phyloP scores from a whole-genome alignment of 495 filamentous ascomycete genomes.

The Penicillium maclennaniae region DNA sequence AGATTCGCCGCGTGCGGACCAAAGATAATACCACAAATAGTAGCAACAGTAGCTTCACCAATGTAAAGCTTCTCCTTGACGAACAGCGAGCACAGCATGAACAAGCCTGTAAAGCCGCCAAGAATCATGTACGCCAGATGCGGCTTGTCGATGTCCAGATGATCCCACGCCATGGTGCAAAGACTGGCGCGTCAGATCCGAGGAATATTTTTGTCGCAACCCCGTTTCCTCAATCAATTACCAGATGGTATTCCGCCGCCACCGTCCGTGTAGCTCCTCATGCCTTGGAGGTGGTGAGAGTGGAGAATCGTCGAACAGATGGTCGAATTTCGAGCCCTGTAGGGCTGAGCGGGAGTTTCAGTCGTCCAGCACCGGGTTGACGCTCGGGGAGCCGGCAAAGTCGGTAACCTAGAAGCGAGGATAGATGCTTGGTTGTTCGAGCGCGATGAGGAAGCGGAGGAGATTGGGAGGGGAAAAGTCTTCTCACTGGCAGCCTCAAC shows the following conservation, averaged over 20 bases:
- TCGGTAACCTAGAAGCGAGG: neutral
- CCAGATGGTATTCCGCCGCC: slow-evolving; percentile 25
- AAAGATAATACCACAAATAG: slow-evolving; percentile 94
- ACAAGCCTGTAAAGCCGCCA: slow-evolving; percentile 94
- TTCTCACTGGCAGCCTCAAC: neutral
- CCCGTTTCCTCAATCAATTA: slow-evolving; percentile 16
- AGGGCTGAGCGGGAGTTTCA: slow-evolving; percentile 13
- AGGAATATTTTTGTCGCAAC: neutral
- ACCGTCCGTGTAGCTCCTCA: slow-evolving; percentile 24
- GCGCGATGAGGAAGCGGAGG: slow-evolving; percentile 3
- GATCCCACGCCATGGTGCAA: slow-evolving; percentile 81
- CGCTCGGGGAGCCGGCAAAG: neutral
- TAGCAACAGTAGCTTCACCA: slow-evolving; percentile 96
- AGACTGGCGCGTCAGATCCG: neutral
- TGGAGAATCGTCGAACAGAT: slow-evolving; percentile 10
- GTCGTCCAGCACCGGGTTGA: neutral
- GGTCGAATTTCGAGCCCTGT: slow-evolving; percentile 17
- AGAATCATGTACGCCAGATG: slow-evolving; percentile 98
- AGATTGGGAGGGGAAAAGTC: neutral
- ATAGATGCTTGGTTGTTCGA: neutral
- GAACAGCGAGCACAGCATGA: slow-evolving; percentile 96
- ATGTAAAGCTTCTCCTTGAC: slow-evolving; percentile 99
- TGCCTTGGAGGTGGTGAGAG: slow-evolving; percentile 22
- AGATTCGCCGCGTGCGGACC: slow-evolving; percentile 91
- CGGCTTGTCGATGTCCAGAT: slow-evolving; percentile 86